A percentile compares a stretch with the other conserved stretches of the same genome.
Conservation (phyloP, 257 asterid species). For the Linaria vulgaris region DNA sequence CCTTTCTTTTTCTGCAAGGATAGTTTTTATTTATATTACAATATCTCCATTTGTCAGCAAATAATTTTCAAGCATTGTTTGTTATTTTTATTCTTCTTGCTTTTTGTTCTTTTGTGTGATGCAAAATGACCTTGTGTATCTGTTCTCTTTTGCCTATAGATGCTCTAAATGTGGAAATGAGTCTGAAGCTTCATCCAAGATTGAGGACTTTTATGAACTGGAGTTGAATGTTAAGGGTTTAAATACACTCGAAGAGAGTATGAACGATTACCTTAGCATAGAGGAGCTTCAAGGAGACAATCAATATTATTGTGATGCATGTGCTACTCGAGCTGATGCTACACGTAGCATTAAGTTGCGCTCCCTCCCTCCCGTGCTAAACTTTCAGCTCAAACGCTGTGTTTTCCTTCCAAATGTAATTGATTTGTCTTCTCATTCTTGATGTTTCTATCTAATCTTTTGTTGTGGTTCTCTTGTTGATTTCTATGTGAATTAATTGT, state of each 20-base stretch:
- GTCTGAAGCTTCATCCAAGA: conserved; percentile 88
- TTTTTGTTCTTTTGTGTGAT: conserved; percentile 17
- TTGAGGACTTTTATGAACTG: conserved; percentile 93
- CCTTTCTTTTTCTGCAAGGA: conserved; percentile 12
- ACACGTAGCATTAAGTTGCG: conserved; percentile 93
- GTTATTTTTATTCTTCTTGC: neutral
- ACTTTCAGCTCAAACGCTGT: conserved; percentile 97
- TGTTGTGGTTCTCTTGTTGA: conserved; percentile 3
- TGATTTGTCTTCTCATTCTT: conserved; percentile 21
- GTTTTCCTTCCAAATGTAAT: conserved; percentile 95
- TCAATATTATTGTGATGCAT: conserved; percentile 81
- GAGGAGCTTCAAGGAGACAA: conserved; percentile 98
- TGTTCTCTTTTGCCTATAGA: conserved; percentile 39
- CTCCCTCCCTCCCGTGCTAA: conserved; percentile 83
- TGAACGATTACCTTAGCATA: conserved; percentile 82
- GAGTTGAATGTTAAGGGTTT: conserved; percentile 94
- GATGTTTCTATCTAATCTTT: neutral
- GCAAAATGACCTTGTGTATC: conserved; percentile 16
- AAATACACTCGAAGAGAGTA: conserved; percentile 81
- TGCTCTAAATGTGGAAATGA: conserved; percentile 93
- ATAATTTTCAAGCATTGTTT: neutral
- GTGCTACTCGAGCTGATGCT: conserved; percentile 92
- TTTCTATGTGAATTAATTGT: too few species aligned
- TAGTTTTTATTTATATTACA: conserved; percentile 1
- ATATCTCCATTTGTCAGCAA: neutral